These are phyloP conservation scores for Phytophthora tentaculata DNA, from an alignment of 352 stramenopile genomes.

Conservation along the genomic window DNA sequence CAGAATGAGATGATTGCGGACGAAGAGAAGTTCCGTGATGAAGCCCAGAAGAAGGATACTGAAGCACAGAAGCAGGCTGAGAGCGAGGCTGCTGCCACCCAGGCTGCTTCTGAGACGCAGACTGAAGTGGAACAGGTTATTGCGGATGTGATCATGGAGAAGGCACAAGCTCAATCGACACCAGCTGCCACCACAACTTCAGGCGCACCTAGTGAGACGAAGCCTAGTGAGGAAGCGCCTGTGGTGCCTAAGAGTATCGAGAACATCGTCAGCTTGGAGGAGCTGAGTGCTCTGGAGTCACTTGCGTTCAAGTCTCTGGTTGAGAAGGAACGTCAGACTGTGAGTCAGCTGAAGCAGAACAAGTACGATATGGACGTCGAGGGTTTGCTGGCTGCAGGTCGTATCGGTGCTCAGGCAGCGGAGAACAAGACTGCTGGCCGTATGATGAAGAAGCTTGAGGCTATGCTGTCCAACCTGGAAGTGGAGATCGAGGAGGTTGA, in stretches of 20 bases:
- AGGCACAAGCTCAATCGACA: slow-evolving; percentile 29
- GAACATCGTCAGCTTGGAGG: slow-evolving; percentile 83
- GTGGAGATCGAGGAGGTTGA: slow-evolving; percentile 95
- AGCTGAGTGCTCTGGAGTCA: slow-evolving; percentile 82
- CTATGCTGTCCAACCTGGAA: slow-evolving; percentile 95
- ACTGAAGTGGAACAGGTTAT: slow-evolving; percentile 44
- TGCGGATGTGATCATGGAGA: slow-evolving; percentile 42
- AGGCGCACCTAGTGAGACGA: slow-evolving; percentile 15
- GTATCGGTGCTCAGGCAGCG: slow-evolving; percentile 75
- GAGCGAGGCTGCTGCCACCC: slow-evolving; percentile 47
- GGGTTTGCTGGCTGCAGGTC: slow-evolving; percentile 74
- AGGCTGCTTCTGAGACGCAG: slow-evolving; percentile 35
- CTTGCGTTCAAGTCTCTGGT: slow-evolving; percentile 89
- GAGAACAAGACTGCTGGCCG: slow-evolving; percentile 91
- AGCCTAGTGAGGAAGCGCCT: slow-evolving; percentile 27
- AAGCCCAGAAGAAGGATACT: slow-evolving; percentile 82
- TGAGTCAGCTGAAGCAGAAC: slow-evolving; percentile 88
- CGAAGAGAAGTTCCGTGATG: slow-evolving; percentile 91
- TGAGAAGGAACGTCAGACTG: slow-evolving; percentile 83
- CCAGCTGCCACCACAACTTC: background rate
- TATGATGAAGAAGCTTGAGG: slow-evolving; percentile 93
- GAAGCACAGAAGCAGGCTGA: slow-evolving; percentile 85
- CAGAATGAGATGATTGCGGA: slow-evolving; percentile 96
- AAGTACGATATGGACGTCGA: slow-evolving; percentile 92
- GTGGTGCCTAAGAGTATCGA: slow-evolving; percentile 64